Conservation (phyloP, 2,329 filamentous ascomycete genomes). For the Ascomycota sp. region DNA sequence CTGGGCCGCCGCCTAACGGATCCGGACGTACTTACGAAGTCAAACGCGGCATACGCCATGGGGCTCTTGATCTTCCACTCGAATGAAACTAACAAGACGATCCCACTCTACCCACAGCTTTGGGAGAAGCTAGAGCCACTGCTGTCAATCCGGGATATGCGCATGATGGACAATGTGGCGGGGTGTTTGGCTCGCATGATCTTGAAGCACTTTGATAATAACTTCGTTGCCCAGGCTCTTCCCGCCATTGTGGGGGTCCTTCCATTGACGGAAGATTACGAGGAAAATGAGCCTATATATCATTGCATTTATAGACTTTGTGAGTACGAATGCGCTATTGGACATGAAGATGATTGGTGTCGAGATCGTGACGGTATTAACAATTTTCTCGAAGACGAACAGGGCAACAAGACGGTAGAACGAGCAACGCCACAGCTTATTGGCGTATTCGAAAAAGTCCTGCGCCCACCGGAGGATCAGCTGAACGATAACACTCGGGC, state of each 20-base stretch:
- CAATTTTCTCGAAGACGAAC: constrained; percentile 28
- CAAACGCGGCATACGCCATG: constrained; percentile 81
- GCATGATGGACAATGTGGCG: constrained; percentile 80
- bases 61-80: constrained; percentile 74
- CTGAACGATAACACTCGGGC: constrained; percentile 50
- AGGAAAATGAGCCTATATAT: constrained; percentile 91
- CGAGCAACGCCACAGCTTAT: constrained; percentile 49
- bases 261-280: constrained; percentile 79
- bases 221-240: constrained; percentile 64
- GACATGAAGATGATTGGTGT: not conserved
- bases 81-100: constrained; percentile 43
- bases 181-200: constrained; percentile 89
- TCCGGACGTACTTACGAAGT: constrained; percentile 79
- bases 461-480: constrained; percentile 53
- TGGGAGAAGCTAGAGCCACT: constrained; percentile 73
- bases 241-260: constrained; percentile 61
- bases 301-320: constrained; percentile 76
- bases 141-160: constrained; percentile 54
- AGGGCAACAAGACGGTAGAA: constrained; percentile 47
- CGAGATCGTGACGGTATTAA: constrained; percentile 5
- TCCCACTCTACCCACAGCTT: constrained; percentile 60
- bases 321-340: constrained; percentile 21
- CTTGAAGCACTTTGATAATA: constrained; percentile 61
- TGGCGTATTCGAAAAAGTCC: constrained; percentile 51
- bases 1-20: constrained; percentile 75